A percentile compares a stretch with the other conserved stretches of the same genome.
Conservation (phyloP, 2,329 filamentous ascomycete genomes). For the Botrytis tulipae region DNA sequence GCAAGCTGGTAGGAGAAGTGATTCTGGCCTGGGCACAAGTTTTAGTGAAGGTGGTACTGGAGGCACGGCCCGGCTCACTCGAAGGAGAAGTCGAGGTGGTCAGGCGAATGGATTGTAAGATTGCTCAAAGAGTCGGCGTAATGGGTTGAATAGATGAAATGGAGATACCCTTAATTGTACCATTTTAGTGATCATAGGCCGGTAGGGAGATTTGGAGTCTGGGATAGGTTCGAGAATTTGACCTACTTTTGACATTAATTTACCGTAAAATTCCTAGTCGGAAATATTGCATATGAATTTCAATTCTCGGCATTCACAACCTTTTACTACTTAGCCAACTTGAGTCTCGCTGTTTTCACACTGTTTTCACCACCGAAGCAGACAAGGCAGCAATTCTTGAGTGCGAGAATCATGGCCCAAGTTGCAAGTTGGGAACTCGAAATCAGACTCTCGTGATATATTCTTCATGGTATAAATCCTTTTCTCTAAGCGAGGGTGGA, state of each 20-base stretch:
- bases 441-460: background rate
- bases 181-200: background rate
- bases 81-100: conserved; percentile 29
- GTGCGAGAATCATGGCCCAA: background rate
- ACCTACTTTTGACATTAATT: background rate
- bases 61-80: conserved; percentile 24
- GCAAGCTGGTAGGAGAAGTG: conserved; percentile 38
- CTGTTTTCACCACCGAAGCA: background rate
- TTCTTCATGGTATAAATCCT: too few relatives aligned
- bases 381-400: background rate
- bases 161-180: conserved; percentile 1
- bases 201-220: background rate
- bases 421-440: too few relatives aligned
- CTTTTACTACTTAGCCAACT: too few relatives aligned
- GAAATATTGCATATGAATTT: too few relatives aligned
- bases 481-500: too few relatives aligned
- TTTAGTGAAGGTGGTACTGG: conserved; percentile 44
- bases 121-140: background rate
- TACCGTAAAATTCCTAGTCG: background rate
- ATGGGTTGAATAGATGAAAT: background rate
- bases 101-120: background rate
- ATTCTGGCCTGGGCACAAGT: conserved; percentile 56
- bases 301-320: background rate
- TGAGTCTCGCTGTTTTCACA: background rate
- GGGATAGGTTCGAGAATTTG: background rate